Evolutionary conservation across 495 filamentous ascomycete species (phyloP), one percentile per base, ranked within the genome.

Genomic region (Ramalina intermedia): DNA sequence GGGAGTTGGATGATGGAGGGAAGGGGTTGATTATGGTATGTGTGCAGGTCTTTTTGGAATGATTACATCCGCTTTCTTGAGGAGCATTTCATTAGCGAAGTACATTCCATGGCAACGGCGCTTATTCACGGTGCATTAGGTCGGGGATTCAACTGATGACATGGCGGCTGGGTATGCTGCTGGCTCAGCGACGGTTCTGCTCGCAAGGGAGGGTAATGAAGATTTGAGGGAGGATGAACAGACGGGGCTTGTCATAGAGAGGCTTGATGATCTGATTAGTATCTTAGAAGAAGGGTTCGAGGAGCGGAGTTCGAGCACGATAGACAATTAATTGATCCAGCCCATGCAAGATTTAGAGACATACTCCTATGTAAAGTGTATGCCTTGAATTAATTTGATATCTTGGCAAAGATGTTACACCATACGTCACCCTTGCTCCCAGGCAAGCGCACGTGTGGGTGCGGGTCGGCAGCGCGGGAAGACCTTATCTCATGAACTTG

Each of bases 71-170:
- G 29, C 29, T 9, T 33, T 33, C 29, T 33, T 9, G 13, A 29
- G 13, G 27, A 37, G 16, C 9, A 27, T 13, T 13, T 50, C 26
- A 11, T 37, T 13, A 12, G 14, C 18, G 24, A 16, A n/a, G 18
- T n/a, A 37, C 38, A 27, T 37, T 40, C 12, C 53, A 52, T 13
- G 57, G 56, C 51, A 58, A 42, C 45, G 37, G 48, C 47, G 3
- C 45, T 69, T 47, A 66, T 69, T 37, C 2, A 68, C 69, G 66
- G 64, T 69, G 20, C 13, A 70, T 69, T 33, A 83, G 79, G 79
- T 89, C 12, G 90, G 90, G 6, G 90, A 98, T 59, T 87, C 81
- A 46, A 75, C 93, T 46, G 91, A 98, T 59, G 91, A 98, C 61
- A 88, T 98, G 76, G 87, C 83, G 18, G 85, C 91, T 6, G 91